Evolutionary conservation across 2,329 filamentous ascomycete species (phyloP).

Genomic region (Incumbomyces delicatus): DNA sequence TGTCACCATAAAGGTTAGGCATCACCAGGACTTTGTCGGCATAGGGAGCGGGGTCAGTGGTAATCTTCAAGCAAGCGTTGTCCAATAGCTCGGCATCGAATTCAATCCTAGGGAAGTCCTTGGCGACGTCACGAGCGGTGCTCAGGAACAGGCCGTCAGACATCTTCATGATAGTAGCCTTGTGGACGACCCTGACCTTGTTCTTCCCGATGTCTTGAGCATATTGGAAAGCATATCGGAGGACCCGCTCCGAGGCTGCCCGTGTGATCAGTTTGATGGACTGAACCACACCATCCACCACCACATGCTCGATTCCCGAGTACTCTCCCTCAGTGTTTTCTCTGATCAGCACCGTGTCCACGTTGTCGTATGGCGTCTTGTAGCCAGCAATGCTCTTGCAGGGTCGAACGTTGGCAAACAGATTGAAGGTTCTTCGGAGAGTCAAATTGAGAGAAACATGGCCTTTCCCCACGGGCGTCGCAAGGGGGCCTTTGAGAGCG

Average conservation of each 20-base stretch:
- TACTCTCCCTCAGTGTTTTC: constrained; percentile 99
- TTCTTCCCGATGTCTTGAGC: constrained; percentile 85
- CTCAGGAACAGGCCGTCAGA: constrained; percentile 95
- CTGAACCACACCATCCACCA: constrained; percentile 95
- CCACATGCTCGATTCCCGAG: constrained; percentile 96
- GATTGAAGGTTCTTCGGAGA: constrained; percentile 97
- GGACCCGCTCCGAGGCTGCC: constrained; percentile 86
- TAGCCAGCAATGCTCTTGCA: constrained; percentile 94
- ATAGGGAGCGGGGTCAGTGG: constrained; percentile 90
- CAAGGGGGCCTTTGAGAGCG: constrained; percentile 93
- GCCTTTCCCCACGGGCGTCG: constrained; percentile 94
- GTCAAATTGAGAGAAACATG: constrained; percentile 98
- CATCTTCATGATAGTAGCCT: constrained; percentile 98
- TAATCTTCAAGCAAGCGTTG: constrained; percentile 99
- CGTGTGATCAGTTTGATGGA: constrained; percentile 97
- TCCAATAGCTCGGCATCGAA: constrained; percentile 97
- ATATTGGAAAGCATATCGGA: constrained; percentile 97
- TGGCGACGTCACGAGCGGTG: constrained; percentile 73
- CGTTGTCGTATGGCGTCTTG: constrained; percentile 96
- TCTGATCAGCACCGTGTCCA: constrained; percentile 94
- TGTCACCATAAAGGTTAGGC: constrained; percentile 99
- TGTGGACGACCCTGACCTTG: constrained; percentile 85
- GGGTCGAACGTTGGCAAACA: constrained; percentile 97
- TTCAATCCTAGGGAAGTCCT: constrained; percentile 92
- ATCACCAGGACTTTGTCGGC: constrained; percentile 75